Base-by-base conservation (phyloP, 2,329 filamentous ascomycete species). In the Sporothrix mexicana region DNA sequence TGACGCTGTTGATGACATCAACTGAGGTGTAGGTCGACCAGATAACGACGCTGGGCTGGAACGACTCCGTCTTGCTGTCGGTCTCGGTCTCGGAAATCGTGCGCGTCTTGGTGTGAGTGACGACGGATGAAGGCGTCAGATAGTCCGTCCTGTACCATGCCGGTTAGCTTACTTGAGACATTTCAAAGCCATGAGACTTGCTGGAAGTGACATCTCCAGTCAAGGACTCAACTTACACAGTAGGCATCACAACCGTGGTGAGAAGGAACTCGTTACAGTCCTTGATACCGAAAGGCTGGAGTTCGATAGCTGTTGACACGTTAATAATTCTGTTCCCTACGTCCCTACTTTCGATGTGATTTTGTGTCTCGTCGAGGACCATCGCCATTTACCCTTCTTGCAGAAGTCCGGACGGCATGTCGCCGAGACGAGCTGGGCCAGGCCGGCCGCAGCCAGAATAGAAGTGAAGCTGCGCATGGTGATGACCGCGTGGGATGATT, bases 1-100 rank as follows among this genome's bases (percentile, higher is more conserved):
- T 69, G 49, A 70, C 67, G 23, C 67, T 70, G 36, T 47, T 64
- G 67, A 73, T 20, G 30, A 70, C 23, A 41, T 67, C 49, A 51
- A 70, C 67, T 1, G 67, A 73, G 15, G 59, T 70, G 59, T 70
- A 70, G 20, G 72, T 73, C 59, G 67, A 70, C 67, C 49, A 36
- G 59, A 70, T 49, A 49, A 67, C 72, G 41, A 20, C 12, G 67
- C 57, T 66, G 10, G 72, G 72, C 72, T 73, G 72, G 67, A 36
- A 73, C 17, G 36, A 57, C 6, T 36, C 55, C 1, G 57, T 62
- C 12, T 36, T 43, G 67, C 59, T 49, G n/a, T 43, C 41, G 10
- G 49, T 70, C 12, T 64, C 66, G 13, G 67, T 73, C 66, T 53
- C 55, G 30, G 72, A 70, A 49, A 73, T 61, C 17, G 59, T 70